A percentile compares a stretch with the other conserved stretches of the same genome.
Evolutionary conservation across 2,329 filamentous ascomycete species (phyloP).

Genomic region (Lecanoromycetidae sp.): DNA sequence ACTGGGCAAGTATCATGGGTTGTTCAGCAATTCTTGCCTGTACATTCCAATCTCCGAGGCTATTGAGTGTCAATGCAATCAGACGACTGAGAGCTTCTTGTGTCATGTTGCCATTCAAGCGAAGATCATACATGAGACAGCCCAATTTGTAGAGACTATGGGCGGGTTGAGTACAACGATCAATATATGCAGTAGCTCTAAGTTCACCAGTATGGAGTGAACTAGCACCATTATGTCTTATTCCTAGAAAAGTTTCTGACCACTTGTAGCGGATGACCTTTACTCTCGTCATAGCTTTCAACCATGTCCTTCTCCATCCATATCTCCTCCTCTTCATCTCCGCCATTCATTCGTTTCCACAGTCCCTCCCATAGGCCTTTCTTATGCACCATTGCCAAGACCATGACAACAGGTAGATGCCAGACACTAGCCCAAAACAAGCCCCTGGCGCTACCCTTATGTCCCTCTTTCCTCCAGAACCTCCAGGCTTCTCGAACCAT

Average conservation of each 20-base stretch:
- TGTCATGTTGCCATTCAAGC: no score
- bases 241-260: background rate
- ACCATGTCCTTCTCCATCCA: constrained; percentile 14
- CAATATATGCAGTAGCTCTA: no score
- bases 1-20: no score
- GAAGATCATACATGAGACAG: no score
- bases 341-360: constrained; percentile 56
- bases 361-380: constrained; percentile 79
- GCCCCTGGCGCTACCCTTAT: constrained; percentile 65
- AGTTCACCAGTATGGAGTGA: no score
- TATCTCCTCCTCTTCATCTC: constrained; percentile 44
- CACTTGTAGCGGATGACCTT: background rate
- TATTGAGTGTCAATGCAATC: no score
- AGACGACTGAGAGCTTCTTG: no score
- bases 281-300: background rate
- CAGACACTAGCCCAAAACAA: constrained; percentile 97
- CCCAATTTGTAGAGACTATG: no score
- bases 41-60: no score
- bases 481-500: constrained; percentile 63
- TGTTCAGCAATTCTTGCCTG: no score
- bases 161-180: no score
- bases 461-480: constrained; percentile 70
- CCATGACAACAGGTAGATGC: constrained; percentile 83
- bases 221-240: background rate
- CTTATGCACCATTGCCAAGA: constrained; percentile 83